A percentile compares a stretch with the other conserved stretches of the same genome.
These are phyloP conservation scores for Ustilago hordei DNA, from an alignment of 1,284 basidiomycete genomes.

Conservation along the genomic window DNA sequence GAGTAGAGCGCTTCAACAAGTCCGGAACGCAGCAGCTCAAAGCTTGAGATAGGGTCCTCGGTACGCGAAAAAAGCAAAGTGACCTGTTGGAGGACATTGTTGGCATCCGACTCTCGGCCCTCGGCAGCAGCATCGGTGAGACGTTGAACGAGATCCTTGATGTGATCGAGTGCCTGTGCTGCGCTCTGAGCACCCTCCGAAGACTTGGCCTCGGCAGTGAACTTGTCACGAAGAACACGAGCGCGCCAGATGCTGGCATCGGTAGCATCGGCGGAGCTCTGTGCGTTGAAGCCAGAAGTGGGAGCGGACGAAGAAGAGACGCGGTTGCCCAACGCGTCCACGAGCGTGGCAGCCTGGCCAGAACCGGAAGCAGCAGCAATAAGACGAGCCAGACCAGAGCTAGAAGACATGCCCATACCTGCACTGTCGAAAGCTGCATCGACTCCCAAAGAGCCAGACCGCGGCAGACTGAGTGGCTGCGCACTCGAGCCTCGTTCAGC, in stretches of 20 bases:
- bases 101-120: conserved; percentile 20
- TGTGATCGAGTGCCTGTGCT: conserved; percentile 57
- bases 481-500: conserved; percentile 72
- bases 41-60: conserved; percentile 84
- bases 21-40: conserved; percentile 93
- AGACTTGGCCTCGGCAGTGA: conserved; percentile 46
- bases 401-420: conserved; percentile 21
- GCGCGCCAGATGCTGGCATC: conserved; percentile 65
- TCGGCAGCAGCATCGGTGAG: conserved; percentile 72
- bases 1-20: conserved; percentile 87
- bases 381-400: conserved; percentile 39
- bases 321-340: conserved; percentile 28
- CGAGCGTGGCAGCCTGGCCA: conserved; percentile 12
- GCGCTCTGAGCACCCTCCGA: conserved; percentile 54
- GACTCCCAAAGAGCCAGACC: conserved; percentile 13
- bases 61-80: conserved; percentile 82
- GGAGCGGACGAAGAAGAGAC: conserved; percentile 23
- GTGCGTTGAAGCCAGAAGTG: conserved; percentile 26
- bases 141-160: conserved; percentile 51
- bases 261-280: conserved; percentile 42
- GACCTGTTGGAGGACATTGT: conserved; percentile 77
- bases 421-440: conserved; percentile 19
- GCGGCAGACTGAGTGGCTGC: conserved; percentile 28
- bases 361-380: conserved; percentile 38
- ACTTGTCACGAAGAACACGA: conserved; percentile 57